Conservation (phyloP, 169 alveolate genomes). For the Plasmodium berghei region DNA sequence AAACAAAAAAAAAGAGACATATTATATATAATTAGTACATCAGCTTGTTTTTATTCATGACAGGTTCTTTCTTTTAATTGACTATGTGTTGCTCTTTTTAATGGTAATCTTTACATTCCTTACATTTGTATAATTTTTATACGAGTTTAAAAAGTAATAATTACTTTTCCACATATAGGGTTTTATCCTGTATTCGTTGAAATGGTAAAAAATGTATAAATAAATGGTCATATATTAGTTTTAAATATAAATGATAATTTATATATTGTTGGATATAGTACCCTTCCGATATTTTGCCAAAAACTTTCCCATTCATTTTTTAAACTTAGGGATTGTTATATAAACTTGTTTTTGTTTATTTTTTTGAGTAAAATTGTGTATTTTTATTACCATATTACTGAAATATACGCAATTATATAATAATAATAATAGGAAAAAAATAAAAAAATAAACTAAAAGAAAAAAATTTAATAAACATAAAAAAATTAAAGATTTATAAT, state of each 20-base stretch:
- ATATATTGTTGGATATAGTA: not conserved
- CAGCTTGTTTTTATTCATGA: not conserved
- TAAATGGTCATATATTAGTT: not conserved
- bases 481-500: too few relatives aligned
- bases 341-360: not conserved
- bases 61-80: too few relatives aligned
- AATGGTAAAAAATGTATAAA: constrained; percentile 4
- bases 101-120: constrained; percentile 4
- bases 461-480: too few relatives aligned
- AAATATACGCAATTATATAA: not conserved
- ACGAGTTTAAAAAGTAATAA: constrained; percentile 11
- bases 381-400: not conserved
- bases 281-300: constrained; percentile 61
- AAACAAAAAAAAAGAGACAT: not conserved
- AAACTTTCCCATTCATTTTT: constrained; percentile 44
- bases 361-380: not conserved
- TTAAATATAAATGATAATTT: not conserved
- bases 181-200: constrained; percentile 16
- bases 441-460: not conserved
- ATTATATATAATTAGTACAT: not conserved
- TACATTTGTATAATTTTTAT: constrained; percentile 26
- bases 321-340: constrained; percentile 1
- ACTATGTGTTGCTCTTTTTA: not conserved
- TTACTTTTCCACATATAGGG: constrained; percentile 47
- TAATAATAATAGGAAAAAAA: not conserved